These are phyloP conservation scores for Flaveria robusta DNA, from an alignment of 129 eudicot genomes.

Conservation along the genomic window DNA sequence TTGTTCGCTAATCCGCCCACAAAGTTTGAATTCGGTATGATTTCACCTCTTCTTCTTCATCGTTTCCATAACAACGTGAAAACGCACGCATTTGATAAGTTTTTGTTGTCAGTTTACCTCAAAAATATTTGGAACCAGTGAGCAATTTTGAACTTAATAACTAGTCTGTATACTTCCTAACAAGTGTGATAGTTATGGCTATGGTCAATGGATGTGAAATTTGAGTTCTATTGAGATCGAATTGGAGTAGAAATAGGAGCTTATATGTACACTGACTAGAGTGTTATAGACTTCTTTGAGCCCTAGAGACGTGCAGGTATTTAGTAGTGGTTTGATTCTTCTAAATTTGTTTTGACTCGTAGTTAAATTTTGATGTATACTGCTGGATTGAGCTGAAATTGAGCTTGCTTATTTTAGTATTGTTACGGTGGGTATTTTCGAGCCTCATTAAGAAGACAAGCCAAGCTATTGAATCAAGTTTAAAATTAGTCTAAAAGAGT, in stretches of 20 bases:
- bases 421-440: no score
- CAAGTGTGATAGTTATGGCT: not conserved
- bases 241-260: not conserved
- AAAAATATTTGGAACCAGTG: no score
- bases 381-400: not conserved
- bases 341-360: not conserved
- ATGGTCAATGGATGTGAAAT: not conserved
- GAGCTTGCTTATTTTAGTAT: not conserved
- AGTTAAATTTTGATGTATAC: not conserved
- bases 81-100: not conserved
- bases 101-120: no score
- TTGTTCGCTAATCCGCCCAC: slow-evolving; percentile 53
- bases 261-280: not conserved
- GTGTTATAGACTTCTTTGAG: not conserved
- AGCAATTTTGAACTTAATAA: not conserved
- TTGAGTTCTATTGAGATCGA: not conserved
- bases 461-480: not conserved
- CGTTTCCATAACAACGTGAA: not conserved
- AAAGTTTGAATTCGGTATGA: slow-evolving; percentile 82
- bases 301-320: not conserved
- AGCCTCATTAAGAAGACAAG: not conserved
- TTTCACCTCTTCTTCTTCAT: not conserved
- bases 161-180: not conserved
- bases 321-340: not conserved
- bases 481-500: not conserved